Percentiles rank a stretch among this genome's conserved stretches.
These are phyloP conservation scores for Calonectria ilicicola DNA, from an alignment of 2,329 filamentous ascomycete species.

Conservation along the genomic window DNA sequence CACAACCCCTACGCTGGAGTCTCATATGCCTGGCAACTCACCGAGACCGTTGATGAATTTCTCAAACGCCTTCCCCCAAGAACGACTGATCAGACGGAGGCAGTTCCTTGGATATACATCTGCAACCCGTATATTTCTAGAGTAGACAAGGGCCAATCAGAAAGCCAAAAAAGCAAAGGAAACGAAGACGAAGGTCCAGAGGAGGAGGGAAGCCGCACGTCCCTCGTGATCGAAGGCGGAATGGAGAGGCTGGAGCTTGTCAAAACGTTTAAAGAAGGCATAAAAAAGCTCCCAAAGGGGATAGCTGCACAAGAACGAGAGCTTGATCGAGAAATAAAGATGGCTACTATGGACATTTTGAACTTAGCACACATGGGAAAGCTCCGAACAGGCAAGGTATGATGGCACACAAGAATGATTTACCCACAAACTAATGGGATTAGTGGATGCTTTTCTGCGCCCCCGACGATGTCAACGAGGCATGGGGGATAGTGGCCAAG, in stretches of 20 bases:
- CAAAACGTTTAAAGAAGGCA: slow-evolving; percentile 60
- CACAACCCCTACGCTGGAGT: slow-evolving; percentile 71
- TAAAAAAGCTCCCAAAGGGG: slow-evolving; percentile 51
- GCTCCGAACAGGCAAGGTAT: slow-evolving; percentile 75
- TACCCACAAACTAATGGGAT: slow-evolving; percentile 44
- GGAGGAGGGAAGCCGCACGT: slow-evolving; percentile 58
- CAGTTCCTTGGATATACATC: slow-evolving; percentile 78
- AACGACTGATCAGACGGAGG: slow-evolving; percentile 61
- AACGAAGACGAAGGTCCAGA: slow-evolving; percentile 64
- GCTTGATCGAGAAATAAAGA: slow-evolving; percentile 62
- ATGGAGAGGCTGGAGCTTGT: slow-evolving; percentile 61
- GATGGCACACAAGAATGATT: slow-evolving; percentile 15
- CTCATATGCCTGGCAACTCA: slow-evolving; percentile 69
- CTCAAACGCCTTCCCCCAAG: slow-evolving; percentile 75
- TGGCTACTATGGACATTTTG: slow-evolving; percentile 67
- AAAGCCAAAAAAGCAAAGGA: slow-evolving; percentile 54
- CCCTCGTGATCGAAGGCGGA: slow-evolving; percentile 65
- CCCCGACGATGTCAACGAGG: slow-evolving; percentile 64
- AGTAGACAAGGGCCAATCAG: slow-evolving; percentile 46
- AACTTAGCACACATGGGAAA: slow-evolving; percentile 69
- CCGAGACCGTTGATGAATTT: slow-evolving; percentile 74
- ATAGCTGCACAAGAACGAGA: slow-evolving; percentile 55
- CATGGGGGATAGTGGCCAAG: slow-evolving; percentile 75
- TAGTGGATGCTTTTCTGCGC: slow-evolving; percentile 82
- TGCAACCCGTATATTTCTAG: slow-evolving; percentile 70